Evolutionary conservation across 2,329 filamentous ascomycete species (phyloP).

Genomic region (Whalleya microplaca): DNA sequence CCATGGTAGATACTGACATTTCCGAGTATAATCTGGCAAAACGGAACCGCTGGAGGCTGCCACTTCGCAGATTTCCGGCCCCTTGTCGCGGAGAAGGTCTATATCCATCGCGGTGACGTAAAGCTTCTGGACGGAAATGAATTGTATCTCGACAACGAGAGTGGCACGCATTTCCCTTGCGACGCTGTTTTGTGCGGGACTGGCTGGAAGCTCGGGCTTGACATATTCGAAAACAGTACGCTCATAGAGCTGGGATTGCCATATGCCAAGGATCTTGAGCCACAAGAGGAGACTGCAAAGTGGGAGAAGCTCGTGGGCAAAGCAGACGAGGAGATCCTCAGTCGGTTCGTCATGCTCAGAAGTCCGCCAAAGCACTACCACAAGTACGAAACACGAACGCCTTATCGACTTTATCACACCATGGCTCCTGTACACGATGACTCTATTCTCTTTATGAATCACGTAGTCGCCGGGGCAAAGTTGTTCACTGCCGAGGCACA

Average conservation of each 20-base stretch:
- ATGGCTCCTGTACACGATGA: slow-evolving; percentile 31
- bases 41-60: slow-evolving; percentile 31
- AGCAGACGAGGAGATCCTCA: slow-evolving; percentile 27
- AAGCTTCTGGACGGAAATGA: slow-evolving; percentile 17
- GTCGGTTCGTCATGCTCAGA: slow-evolving; percentile 30
- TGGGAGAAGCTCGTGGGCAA: slow-evolving; percentile 30
- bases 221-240: slow-evolving; percentile 29
- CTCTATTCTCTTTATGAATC: slow-evolving; percentile 33
- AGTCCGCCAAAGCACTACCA: slow-evolving; percentile 31
- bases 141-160: slow-evolving; percentile 23
- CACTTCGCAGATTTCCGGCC: slow-evolving; percentile 34
- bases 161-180: slow-evolving; percentile 23
- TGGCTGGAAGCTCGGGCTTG: slow-evolving; percentile 28
- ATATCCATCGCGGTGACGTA: slow-evolving; percentile 25
- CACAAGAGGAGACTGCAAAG: slow-evolving; percentile 18
- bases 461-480: slow-evolving; percentile 28
- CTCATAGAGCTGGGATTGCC: slow-evolving; percentile 28
- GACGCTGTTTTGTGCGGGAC: slow-evolving; percentile 34
- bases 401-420: slow-evolving; percentile 31
- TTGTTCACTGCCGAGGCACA: slow-evolving; percentile 32
- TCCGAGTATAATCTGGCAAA: slow-evolving; percentile 33
- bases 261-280: slow-evolving; percentile 22
- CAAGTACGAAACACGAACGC: slow-evolving; percentile 24
- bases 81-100: slow-evolving; percentile 29
- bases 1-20: slow-evolving; percentile 5